Base-by-base conservation (phyloP, 2,329 filamentous ascomycete genomes). In the Emergomyces pasteurianus region DNA sequence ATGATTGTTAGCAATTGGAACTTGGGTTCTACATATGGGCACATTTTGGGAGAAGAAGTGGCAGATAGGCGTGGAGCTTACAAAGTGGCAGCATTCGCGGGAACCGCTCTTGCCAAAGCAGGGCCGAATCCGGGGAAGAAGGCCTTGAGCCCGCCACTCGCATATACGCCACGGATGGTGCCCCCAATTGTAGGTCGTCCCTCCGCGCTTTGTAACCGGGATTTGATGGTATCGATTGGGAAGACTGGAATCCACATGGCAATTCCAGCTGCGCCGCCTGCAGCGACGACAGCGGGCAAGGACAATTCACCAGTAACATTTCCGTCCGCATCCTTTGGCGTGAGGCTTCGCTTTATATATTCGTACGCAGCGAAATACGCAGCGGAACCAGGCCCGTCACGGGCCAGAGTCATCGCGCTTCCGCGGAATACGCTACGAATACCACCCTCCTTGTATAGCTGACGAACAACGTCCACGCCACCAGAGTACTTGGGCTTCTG, bases 191-290 rank as follows among this genome's bases (percentile, higher is more conserved):
- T 90, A 57, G 91, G 86, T 67, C 87, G 87, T 56, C 90, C 91
- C 70, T 94, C 89, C 49, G 90, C 90, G 50, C 90, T 95, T 81
- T 99, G 94, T 72, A 99, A 78, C 43, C 92, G 82, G 65, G 87
- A 92, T 84, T 99, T 99, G 78, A 99, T 86, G 0, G 94, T 99
- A 72, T 99, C 94, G 65, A 99, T 83, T 26, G 94, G 94, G 83
- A 99, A 99, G 49, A 99, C 92, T 59, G 94, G 92, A 67, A 96
- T 94, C 94, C 94, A 99, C 94, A 99, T 99, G 64, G 94, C 94
- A 31, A 99, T 84, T 71, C 94, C 94, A 0, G 94, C 94, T 3
- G 87, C 89, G 64, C 89, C 94, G 68, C 94, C 94, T 1, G 94
- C 94, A 34, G 85, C 83, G 68, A 92, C 90, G 61, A 99, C 83